A percentile compares a stretch with the other conserved stretches of the same genome.
Evolutionary conservation across 2,329 filamentous ascomycete species (phyloP).

Genomic region (Claviceps digitariae): DNA sequence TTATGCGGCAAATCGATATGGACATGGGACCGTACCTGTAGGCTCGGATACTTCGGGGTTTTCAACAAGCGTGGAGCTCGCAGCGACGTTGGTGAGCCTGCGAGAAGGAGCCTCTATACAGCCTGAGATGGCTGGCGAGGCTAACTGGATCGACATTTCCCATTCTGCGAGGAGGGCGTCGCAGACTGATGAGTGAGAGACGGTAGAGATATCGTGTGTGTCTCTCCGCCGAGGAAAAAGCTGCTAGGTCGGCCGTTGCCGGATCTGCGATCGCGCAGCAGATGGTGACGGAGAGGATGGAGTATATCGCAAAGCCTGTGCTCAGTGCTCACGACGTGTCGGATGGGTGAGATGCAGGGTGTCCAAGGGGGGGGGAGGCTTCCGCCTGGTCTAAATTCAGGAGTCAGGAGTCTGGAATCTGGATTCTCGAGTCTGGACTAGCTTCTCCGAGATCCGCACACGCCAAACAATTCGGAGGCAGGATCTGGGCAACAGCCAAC

Average conservation of each 20-base stretch:
- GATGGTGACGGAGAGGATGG: not conserved
- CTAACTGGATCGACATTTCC: constrained; percentile 20
- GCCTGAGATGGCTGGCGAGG: constrained; percentile 14
- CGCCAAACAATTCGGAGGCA: not conserved
- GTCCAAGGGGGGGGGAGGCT: not conserved
- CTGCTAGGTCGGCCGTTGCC: not conserved
- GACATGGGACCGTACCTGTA: constrained; percentile 14
- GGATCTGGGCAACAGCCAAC: not conserved
- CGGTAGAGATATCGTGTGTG: not conserved
- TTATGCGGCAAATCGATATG: not conserved
- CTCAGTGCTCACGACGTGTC: not conserved
- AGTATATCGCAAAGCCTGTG: not conserved
- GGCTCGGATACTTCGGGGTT: constrained; percentile 15
- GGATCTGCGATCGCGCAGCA: not conserved
- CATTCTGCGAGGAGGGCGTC: constrained; percentile 16
- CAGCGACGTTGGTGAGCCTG: constrained; percentile 13
- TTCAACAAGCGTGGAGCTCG: constrained; percentile 12
- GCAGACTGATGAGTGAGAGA: not conserved
- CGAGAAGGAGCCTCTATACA: constrained; percentile 15
- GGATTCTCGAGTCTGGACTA: not conserved
- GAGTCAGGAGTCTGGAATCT: not conserved
- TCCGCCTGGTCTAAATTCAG: not conserved
- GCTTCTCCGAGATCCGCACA: not conserved
- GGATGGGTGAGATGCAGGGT: not conserved
- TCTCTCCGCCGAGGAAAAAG: not conserved